Evolutionary conservation across 148 eudicot genomes (phyloP), one percentile per base, ranked within the genome.

Genomic region (Beta vulgaris): DNA sequence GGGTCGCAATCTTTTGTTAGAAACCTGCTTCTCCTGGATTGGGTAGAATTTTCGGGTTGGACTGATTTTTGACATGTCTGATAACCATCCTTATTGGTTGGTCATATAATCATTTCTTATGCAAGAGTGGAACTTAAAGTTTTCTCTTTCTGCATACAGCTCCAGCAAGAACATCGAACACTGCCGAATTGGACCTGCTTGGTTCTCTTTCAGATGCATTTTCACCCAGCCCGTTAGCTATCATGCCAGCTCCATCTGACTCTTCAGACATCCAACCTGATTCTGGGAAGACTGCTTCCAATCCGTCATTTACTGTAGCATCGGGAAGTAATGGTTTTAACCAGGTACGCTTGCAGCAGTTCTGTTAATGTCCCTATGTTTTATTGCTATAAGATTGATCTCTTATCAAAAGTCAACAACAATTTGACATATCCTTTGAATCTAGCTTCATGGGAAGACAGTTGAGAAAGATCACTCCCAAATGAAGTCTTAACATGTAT

Each of bases 201-300:
- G 99, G 94, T 43, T 89, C 96, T 53, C 86, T 91, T 77, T 87
- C 92, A 16, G 97, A 92, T 23, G 77, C 86, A 35, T 86, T 85
- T 72, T 73, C 87, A 64, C 82, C 87, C 42, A 85, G 76, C 55
- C 81, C 90, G 32, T 83, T 89, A 76, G 94, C 96, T 77, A 84
- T 88, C 40, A 75, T 86, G 82, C 90, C 92, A 37, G 84, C 80
- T 67, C 51, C 91, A 65, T 71, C 88, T 46, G 85, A 62, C 39
- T 29, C 71, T 32, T 34, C 84, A 37, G 77, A 83, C 62, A 43
- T 88, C 44, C 90, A 85, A 66, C 77, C 77, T 55, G 77, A 88
- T 83, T 55, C 82, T 43, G 67, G 73, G 11, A 76, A 71, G 36
- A 67, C 66, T 68, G 58, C 80, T 75, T 58, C 88, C 44, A 85